A percentile compares a stretch with the other conserved stretches of the same genome.
phyloP scores from a whole-genome alignment of 129 eudicot genomes.

The Erigeron canadensis region DNA sequence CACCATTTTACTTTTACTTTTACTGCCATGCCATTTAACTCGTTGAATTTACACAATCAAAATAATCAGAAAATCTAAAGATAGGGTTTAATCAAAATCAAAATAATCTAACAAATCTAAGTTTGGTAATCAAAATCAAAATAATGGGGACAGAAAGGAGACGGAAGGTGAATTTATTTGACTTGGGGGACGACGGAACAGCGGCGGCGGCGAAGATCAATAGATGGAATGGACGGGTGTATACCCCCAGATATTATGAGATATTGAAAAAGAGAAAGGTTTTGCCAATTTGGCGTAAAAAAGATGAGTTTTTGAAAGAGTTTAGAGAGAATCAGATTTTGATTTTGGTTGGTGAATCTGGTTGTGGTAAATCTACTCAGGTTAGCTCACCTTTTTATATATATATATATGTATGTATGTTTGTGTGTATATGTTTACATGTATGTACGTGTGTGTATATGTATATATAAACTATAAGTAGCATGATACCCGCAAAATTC shows the following conservation, averaged over 20 bases:
- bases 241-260: conserved; percentile 61
- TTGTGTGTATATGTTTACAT: not conserved
- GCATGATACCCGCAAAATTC: no score
- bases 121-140: not conserved
- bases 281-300: conserved; percentile 94
- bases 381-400: conserved; percentile 30
- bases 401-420: not conserved
- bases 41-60: no score
- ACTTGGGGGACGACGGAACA: conserved; percentile 61
- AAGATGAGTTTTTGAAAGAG: conserved; percentile 76
- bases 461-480: no score
- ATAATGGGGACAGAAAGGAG: conserved; percentile 84
- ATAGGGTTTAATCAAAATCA: no score
- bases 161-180: conserved; percentile 87
- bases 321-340: conserved; percentile 68
- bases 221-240: conserved; percentile 72
- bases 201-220: conserved; percentile 33
- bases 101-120: not conserved
- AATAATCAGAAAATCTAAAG: no score
- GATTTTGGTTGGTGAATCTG: conserved; percentile 89
- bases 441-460: no score
- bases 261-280: conserved; percentile 82
- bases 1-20: no score
- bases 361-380: conserved; percentile 99
- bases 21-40: no score